Base-by-base conservation (phyloP, 768 basidiomycete species). In the Kwoniella shandongensis region DNA sequence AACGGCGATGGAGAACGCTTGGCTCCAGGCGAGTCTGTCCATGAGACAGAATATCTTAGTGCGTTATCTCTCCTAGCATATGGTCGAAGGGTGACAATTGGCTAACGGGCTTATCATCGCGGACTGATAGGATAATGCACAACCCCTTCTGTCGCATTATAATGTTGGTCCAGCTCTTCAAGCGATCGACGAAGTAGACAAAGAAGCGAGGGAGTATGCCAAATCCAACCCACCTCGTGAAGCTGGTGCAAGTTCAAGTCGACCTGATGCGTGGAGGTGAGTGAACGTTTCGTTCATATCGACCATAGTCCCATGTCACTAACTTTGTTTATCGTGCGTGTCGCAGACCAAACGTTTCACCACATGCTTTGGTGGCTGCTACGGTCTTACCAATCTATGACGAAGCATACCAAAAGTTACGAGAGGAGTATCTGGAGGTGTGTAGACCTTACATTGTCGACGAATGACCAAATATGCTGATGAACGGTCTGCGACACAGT, bases 231-330 rank as follows among this genome's bases (percentile, higher is more conserved):
- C 56, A n/a, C 36, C 50, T 20, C 49, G 54, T 10, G 15, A 39
- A 7, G 59, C 50, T 7, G 42, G 29, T 18, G 49, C 27, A 27
- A 44, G 29, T 23, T 36, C 39, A 17, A 39, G 39, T 4, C 38
- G 67, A 38, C 49, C 57, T 18, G 70, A 74, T 62, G 72, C 70
- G 22, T 76, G 74, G 74, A 61, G 68, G 74, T 76, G 56, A 62
- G 70, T 62, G 25, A 15, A 18, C 35, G 35, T 13, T 30, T n/a
- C n/a, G n/a, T n/a, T n/a, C n/a, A n/a, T n/a, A n/a, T n/a, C n/a
- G n/a, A n/a, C 32, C 32, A 32, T 13, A 32, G 32, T 13, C 13
- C 32, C 32, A 32, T n/a, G n/a, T n/a, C n/a, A n/a, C n/a, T n/a
- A n/a, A n/a, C n/a, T n/a, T n/a, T n/a, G n/a, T 13, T 32, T 6